Base-by-base conservation (phyloP, 2,329 filamentous ascomycete species). In the Fusarium sp. region DNA sequence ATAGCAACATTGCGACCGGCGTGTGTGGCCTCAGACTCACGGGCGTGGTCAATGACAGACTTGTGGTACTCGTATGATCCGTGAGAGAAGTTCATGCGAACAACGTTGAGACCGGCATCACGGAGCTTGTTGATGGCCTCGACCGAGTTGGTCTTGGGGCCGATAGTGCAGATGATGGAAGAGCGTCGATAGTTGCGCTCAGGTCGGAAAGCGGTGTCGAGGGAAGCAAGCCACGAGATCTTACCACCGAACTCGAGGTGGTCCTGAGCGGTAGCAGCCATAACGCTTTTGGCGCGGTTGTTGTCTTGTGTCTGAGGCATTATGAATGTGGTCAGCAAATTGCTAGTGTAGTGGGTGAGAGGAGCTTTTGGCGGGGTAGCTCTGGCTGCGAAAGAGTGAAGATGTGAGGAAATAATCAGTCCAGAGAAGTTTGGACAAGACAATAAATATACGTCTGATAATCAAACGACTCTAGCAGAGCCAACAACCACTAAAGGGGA, bases 81-180 rank as follows among this genome's bases (percentile, higher is more conserved):
- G 71, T 83, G 94, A 92, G 81, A 97, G 82, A 98, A 98, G 92
- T 99, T 99, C 96, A 99, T 99, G 85, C 96, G 95, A 75, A 98
- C 96, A 74, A 99, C 94, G 84, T 98, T 98, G 78, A 98, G 91
- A 83, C 96, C 96, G 72, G 91, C 92, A 79, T 87, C 88, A 81
- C 95, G 93, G 77, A 99, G 92, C 81, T 91, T 88, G 85, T 98
- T 98, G 86, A 99, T 97, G 83, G 94, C 95, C 86, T 98, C 93
- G 61, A 95, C 91, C 38, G 94, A 97, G 88, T 99, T 99, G 76
- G 96, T 99, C 91, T 98, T 99, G 80, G 96, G 96, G 69, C 96
- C 96, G 81, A 99, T 98, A 77, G 96, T 98, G 86, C 95, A 94
- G 84, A 99, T 98, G 86, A 99, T 99, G 79, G 95, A 97, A 69